Evolutionary conservation across 768 basidiomycete species (phyloP).

Genomic region (Ramaria rubella): DNA sequence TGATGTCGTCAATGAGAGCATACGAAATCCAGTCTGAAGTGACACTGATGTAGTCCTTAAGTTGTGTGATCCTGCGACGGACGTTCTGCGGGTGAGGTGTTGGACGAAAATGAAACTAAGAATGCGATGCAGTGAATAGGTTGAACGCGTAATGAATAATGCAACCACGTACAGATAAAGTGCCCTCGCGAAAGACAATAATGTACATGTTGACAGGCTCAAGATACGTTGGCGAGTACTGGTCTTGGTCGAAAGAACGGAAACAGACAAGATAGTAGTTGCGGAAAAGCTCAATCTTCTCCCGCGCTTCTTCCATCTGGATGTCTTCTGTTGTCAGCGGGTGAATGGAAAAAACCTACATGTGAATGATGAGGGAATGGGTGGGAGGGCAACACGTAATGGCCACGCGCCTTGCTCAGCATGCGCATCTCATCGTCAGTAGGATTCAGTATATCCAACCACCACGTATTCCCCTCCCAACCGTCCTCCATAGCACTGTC

Average conservation of each 20-base stretch:
- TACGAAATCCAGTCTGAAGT: conserved; percentile 99
- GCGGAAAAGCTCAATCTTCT: conserved; percentile 98
- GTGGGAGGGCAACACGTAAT: not conserved
- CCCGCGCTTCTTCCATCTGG: conserved; percentile 97
- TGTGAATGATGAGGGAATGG: not conserved
- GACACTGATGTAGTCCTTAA: conserved; percentile 97
- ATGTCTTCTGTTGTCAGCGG: conserved; percentile 99
- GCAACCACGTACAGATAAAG: conserved; percentile 66
- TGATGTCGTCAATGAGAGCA: conserved; percentile 98
- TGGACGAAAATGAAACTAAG: conserved; percentile 91
- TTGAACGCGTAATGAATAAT: not conserved
- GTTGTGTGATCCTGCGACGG: conserved; percentile 94
- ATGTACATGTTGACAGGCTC: conserved; percentile 99
- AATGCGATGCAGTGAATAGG: not conserved
- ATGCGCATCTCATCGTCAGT: conserved; percentile 99
- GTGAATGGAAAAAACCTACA: conserved; percentile 91
- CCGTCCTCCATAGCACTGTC: conserved; percentile 24
- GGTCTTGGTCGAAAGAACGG: conserved; percentile 97
- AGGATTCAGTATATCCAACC: conserved; percentile 89
- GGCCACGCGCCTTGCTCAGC: conserved; percentile 68
- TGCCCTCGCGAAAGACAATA: conserved; percentile 96
- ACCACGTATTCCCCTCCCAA: conserved; percentile 84
- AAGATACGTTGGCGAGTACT: conserved; percentile 92
- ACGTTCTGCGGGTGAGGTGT: conserved; percentile 98
- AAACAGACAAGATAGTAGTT: conserved; percentile 99